Evolutionary conservation across 169 alveolate species (phyloP).

Genomic region (Plasmodium fragile): DNA sequence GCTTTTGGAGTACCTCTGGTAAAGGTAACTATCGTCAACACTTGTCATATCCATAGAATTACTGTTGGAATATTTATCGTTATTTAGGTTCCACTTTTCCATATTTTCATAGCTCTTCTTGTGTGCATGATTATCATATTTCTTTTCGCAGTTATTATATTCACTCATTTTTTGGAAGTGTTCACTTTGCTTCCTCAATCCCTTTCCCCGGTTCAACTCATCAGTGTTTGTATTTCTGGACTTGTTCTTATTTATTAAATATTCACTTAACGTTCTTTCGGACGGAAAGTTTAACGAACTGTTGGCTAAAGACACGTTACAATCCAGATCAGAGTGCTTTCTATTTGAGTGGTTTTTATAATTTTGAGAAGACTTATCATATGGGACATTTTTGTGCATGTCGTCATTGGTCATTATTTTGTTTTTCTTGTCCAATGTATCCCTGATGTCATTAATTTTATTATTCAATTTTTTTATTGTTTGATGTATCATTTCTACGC

Average conservation of each 20-base stretch:
- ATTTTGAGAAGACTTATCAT: conserved; percentile 15
- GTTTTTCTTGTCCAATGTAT: conserved; percentile 52
- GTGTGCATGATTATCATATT: conserved; percentile 26
- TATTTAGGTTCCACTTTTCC: conserved; percentile 34
- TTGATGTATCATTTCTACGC: conserved; percentile 68
- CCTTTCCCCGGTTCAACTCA: not conserved
- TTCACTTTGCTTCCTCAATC: conserved; percentile 16
- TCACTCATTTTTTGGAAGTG: conserved; percentile 17
- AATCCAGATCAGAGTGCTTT: conserved; percentile 6
- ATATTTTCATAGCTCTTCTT: conserved; percentile 23
- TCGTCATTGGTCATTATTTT: conserved; percentile 23
- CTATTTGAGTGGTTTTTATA: conserved; percentile 13
- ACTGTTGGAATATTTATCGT: conserved; percentile 40
- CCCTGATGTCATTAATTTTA: conserved; percentile 44
- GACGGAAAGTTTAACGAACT: conserved; percentile 22
- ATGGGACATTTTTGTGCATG: conserved; percentile 11
- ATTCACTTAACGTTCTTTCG: conserved; percentile 66
- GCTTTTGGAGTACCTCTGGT: conserved; percentile 13
- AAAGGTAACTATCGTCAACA: conserved; percentile 13
- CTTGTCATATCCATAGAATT: conserved; percentile 32
- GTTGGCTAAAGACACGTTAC: conserved; percentile 22
- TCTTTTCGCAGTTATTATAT: conserved; percentile 5
- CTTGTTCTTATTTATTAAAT: conserved; percentile 36
- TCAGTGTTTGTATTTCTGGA: conserved; percentile 35
- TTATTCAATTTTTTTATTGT: conserved; percentile 56